These are phyloP conservation scores for Aphanomyces invadans DNA, from an alignment of 352 stramenopile genomes.

Conservation along the genomic window DNA sequence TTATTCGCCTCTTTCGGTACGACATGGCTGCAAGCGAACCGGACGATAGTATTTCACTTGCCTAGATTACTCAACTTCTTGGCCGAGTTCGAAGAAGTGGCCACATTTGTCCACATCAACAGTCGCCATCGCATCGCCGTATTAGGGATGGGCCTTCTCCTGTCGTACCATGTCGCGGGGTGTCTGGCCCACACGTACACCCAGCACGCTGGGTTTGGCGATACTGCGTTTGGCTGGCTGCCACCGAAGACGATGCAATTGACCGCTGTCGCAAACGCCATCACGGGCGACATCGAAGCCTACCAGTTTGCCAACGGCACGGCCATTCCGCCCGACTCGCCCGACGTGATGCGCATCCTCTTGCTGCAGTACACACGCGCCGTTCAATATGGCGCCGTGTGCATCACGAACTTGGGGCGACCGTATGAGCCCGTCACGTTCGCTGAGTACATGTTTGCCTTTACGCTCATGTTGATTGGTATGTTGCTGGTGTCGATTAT, in stretches of 20 bases:
- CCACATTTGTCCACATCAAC: not conserved
- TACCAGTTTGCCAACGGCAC: not conserved
- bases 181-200: not conserved
- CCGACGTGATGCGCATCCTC: not conserved
- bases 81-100: not conserved
- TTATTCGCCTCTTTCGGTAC: not conserved
- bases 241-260: not conserved
- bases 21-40: no score
- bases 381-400: conserved; percentile 12
- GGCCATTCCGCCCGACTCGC: not conserved
- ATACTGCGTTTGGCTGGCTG: not conserved
- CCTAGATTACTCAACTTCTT: not conserved
- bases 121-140: not conserved
- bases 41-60: not conserved
- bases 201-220: not conserved
- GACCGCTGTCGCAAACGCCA: not conserved
- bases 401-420: not conserved
- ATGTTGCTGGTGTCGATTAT: conserved; percentile 63
- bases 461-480: conserved; percentile 56
- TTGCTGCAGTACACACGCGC: not conserved
- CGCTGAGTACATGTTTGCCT: conserved; percentile 38
- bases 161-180: conserved; percentile 1
- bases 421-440: conserved; percentile 43
- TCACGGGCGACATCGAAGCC: not conserved
- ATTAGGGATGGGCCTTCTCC: not conserved